phyloP scores from a whole-genome alignment of 1,284 basidiomycete species.

The Peniophora sp. region DNA sequence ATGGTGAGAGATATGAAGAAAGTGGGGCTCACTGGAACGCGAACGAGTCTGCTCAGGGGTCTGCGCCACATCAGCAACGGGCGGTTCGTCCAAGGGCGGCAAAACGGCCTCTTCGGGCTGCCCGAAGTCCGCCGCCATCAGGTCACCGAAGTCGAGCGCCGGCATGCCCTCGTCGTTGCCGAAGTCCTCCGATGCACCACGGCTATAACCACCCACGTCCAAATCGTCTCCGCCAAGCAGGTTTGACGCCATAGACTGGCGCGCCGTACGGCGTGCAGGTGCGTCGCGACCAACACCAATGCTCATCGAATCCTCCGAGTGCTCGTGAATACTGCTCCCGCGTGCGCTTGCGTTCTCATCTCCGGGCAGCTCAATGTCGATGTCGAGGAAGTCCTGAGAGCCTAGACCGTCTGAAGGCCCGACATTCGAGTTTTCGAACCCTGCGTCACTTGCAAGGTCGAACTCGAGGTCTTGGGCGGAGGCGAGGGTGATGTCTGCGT shows the following conservation, averaged over 20 bases:
- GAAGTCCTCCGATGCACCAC: constrained; percentile 17
- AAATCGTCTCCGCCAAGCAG: constrained; percentile 44
- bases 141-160: constrained; percentile 62
- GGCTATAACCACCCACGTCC: constrained; percentile 49
- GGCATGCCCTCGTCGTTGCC: constrained; percentile 54
- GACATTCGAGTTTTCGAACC: too few species aligned
- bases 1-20: background rate
- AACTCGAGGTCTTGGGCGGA: constrained; percentile 53
- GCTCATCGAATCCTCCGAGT: constrained; percentile 34
- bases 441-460: constrained; percentile 32
- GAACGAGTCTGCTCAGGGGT: constrained; percentile 50
- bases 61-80: constrained; percentile 32
- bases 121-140: too few species aligned
- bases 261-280: constrained; percentile 30
- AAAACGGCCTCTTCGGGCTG: background rate
- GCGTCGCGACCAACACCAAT: constrained; percentile 74
- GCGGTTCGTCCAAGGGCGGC: constrained; percentile 21
- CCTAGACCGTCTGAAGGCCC: constrained; percentile 78
- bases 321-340: constrained; percentile 25
- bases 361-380: constrained; percentile 61
- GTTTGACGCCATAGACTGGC: constrained; percentile 54
- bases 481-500: constrained; percentile 78
- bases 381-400: constrained; percentile 76
- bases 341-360: constrained; percentile 33
- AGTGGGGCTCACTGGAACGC: constrained; percentile 60